Evolutionary conservation across 768 basidiomycete species (phyloP).

Genomic region (Ramaria rubella): DNA sequence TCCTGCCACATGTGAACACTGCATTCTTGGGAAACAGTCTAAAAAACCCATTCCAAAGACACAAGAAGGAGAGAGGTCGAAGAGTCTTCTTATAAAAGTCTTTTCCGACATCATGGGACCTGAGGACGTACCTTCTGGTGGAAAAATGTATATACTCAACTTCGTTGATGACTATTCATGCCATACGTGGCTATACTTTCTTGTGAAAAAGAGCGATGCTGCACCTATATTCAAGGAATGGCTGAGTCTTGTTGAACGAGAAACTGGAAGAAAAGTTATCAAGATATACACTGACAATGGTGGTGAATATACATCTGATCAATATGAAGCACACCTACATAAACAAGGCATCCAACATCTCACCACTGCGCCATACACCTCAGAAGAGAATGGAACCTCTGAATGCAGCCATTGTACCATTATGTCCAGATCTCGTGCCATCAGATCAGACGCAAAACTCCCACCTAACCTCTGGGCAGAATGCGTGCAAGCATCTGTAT

Average conservation of each 20-base stretch:
- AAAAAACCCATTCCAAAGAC: conserved; percentile 25
- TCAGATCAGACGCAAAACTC: not conserved
- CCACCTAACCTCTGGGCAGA: not conserved
- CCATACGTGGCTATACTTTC: conserved; percentile 7
- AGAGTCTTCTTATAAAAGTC: conserved; percentile 23
- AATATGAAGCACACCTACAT: not conserved
- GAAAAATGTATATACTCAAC: conserved; percentile 12
- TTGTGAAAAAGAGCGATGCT: conserved; percentile 2
- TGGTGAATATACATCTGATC: not conserved
- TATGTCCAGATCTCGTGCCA: not conserved
- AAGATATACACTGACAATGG: not conserved
- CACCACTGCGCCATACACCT: conserved; percentile 22
- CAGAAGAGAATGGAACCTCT: not conserved
- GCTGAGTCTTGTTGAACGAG: not conserved
- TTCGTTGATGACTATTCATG: conserved; percentile 13
- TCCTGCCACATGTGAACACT: conserved; percentile 27
- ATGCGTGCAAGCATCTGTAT: not conserved
- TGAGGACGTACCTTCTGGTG: conserved; percentile 13
- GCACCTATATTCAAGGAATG: not conserved
- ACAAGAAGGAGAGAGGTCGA: conserved; percentile 21
- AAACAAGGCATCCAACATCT: not conserved
- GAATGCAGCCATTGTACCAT: not conserved
- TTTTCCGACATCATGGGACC: conserved; percentile 17
- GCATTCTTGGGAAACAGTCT: conserved; percentile 36
- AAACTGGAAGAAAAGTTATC: not conserved